Base-by-base conservation (phyloP, 257 asterid species). In the Plantago elongata region DNA sequence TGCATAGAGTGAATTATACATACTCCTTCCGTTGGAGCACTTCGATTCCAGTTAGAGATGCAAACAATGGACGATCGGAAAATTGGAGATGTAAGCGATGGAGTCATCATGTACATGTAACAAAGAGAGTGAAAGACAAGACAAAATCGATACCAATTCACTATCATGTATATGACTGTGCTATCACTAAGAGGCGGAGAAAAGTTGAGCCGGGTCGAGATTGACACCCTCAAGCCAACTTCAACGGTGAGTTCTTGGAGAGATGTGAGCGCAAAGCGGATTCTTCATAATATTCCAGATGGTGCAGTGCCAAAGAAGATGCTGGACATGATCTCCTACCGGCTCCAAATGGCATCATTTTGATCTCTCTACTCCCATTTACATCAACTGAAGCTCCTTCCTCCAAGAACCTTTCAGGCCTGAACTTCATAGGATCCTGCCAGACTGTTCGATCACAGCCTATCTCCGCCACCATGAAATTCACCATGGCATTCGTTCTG, bases 291-390 rank as follows among this genome's bases (percentile, higher is more conserved):
- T 17, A 86, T 3, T 34, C 40, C 40, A 34, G 45, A 67, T 85
- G 94, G 0, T 83, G 81, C 69, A 83, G 38, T 9, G 90, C 90
- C 82, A 85, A 29, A 2, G 61, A 73, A 0, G 0, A 45, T 0
- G 71, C 94, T 0, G 90, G 94, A 62, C 94, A 85, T 1, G 77
- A 57, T 34, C 94, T 78, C 68, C 94, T 71, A 16, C 94, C 94
- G 0, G 83, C 84, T 0, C 94, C 94, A 11, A 85, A 85, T 6
- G 94, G 94, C 84, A 85, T 83, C 94, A 85, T 85, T 49, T 83
- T 85, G 15, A 85, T 80, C 82, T 83, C 94, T 45, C 74, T 83
- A 57, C 74, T 85, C 40, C 94, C 78, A 1, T 81, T 83, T 34
- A 85, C 13, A 51, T 51, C 57, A 15, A 51, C 17, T 29, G 57